Base-by-base conservation (phyloP, 176 grass and related monocot genomes). In the Oryza australiensis region DNA sequence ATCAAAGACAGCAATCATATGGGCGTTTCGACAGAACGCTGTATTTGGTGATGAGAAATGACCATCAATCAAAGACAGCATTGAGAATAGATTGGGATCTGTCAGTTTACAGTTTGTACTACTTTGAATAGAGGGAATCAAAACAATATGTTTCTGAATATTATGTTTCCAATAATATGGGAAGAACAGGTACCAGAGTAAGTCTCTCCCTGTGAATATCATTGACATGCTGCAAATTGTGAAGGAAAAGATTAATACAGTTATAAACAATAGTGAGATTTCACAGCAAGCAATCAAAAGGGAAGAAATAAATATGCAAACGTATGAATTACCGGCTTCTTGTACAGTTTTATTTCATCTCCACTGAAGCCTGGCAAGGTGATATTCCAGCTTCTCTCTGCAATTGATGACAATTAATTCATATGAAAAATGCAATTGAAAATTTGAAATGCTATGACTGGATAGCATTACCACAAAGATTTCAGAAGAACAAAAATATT, bases 161-260 rank as follows among this genome's bases (percentile, higher is more conserved):
- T 48, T 62, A 76, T 28, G 11, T 26, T 72, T 77, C 34, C 66
- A 76, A 78, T 57, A 70, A 65, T 57, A 49, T 18, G 8, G 22
- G 18, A 66, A 72, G 62, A 82, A 76, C 28, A 45, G 35, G 29
- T 94, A 96, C 97, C 91, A 99, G 78, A 70, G 73, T 63, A 87
- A 99, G 91, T 78, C 97, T 96, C 89, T 96, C 93, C 85, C 92
- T 95, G 87, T 99, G 97, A 85, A 96, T 90, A 92, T 99, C 97
- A 89, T 84, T 99, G 63, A 88, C 83, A 72, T 93, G 78, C 97
- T 99, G 87, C 82, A 88, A 64, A 70, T 81, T 15, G 81, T 74
- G 10, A 72, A 87, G 72, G 62, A 63, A 69, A 68, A 67, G 42
- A 35, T 87, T 59, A 85, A 34, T 63, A 42, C 13, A 73, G 6